These are phyloP conservation scores for Talaromyces sp. DNA, from an alignment of 2,329 filamentous ascomycete species.

Conservation along the genomic window DNA sequence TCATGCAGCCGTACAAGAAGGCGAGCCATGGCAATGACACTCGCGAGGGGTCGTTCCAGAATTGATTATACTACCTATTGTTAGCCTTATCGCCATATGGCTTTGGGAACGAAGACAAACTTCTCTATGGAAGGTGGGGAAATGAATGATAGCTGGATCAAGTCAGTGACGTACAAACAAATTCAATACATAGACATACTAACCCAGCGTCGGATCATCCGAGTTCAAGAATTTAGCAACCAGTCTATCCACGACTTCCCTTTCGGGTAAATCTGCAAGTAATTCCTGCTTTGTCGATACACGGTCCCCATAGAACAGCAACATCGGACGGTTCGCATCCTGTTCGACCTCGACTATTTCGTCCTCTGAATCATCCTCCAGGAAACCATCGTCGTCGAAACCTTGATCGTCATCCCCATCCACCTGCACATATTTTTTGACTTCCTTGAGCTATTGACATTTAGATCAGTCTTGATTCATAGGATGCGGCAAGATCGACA, in stretches of 20 bases:
- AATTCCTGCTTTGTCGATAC: slow-evolving; percentile 28
- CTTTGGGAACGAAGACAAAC: slow-evolving; percentile 25
- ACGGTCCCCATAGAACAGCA: slow-evolving; percentile 26
- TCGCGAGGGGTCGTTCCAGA: slow-evolving; percentile 26
- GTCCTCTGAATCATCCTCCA: slow-evolving; percentile 19
- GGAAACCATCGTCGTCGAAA: neutral
- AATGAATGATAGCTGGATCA: slow-evolving; percentile 25
- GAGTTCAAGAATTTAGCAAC: slow-evolving; percentile 32
- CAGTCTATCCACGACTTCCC: slow-evolving; percentile 29
- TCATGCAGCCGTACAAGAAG: slow-evolving; percentile 27
- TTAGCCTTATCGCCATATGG: neutral
- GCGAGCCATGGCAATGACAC: slow-evolving; percentile 29
- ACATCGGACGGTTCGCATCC: slow-evolving; percentile 21
- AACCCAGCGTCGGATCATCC: slow-evolving; percentile 29
- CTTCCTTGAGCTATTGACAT: slow-evolving; percentile 28
- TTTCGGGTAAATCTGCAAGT: slow-evolving; percentile 28
- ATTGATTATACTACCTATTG: slow-evolving; percentile 25
- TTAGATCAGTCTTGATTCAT: neutral
- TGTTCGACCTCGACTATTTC: slow-evolving; percentile 21
- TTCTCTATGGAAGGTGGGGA: slow-evolving; percentile 30
- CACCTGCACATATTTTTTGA: slow-evolving; percentile 27
- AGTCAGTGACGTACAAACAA: neutral
- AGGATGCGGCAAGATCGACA: slow-evolving; percentile 2
- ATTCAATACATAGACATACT: slow-evolving; percentile 3
- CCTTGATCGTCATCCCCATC: neutral